Conservation (phyloP, 2,329 filamentous ascomycete species). For the Zymoseptoria passerinii region DNA sequence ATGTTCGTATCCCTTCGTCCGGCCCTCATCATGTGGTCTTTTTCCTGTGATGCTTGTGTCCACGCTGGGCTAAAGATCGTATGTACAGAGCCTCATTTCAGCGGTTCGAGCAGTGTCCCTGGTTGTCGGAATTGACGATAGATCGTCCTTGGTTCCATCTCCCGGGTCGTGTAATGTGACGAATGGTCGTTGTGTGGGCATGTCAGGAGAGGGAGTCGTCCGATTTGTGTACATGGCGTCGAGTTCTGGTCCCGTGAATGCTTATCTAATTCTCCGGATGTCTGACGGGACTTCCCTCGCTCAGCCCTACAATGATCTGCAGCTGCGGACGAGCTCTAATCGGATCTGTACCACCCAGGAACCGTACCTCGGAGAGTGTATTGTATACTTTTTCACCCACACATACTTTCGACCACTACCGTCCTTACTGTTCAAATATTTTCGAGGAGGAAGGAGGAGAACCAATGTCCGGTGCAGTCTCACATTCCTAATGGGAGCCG, state of each 20-base stretch:
- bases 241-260: too few species aligned
- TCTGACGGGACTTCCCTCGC: too few species aligned
- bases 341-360: not conserved
- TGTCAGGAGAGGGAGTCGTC: not conserved
- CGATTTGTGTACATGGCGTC: not conserved
- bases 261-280: not conserved
- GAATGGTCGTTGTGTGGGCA: not conserved
- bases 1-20: not conserved
- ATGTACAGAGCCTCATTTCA: not conserved
- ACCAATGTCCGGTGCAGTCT: not conserved
- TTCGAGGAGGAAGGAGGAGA: not conserved
- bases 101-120: not conserved
- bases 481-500: slow-evolving; percentile 31
- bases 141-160: not conserved
- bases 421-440: not conserved
- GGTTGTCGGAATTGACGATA: not conserved
- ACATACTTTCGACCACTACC: not conserved
- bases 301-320: slow-evolving; percentile 1
- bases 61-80: too few species aligned
- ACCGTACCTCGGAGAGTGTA: too few species aligned
- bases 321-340: not conserved
- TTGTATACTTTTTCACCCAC: not conserved
- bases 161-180: not conserved
- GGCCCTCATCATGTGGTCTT: not conserved
- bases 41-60: not conserved